Evolutionary conservation across 2,329 filamentous ascomycete genomes (phyloP), one percentile per base, ranked within the genome.

Genomic region (Emergomyces pasteurianus): DNA sequence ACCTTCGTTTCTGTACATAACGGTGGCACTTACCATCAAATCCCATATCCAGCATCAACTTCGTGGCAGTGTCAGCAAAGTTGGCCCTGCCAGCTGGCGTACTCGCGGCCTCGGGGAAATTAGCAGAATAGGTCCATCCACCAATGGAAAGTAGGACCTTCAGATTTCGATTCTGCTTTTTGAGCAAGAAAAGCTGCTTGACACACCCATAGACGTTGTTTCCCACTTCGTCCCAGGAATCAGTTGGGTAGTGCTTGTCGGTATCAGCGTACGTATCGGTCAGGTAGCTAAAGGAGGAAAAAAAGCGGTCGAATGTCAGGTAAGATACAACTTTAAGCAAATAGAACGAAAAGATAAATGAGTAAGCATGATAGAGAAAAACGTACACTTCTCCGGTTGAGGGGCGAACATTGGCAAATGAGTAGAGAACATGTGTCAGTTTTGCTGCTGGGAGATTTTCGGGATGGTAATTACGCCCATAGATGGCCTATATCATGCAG

Each of bases 381-480:
- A 65, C 70, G 65, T 79, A 88, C 77, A 92, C 89, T 77, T 94
- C 89, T 58, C 91, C 91, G 49, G 81, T 84, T 3, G 92, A 89
- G 2, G 86, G 82, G 1, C 85, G 83, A 61, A 95, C 84, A 72
- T 96, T 94, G 69, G 89, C 91, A 75, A 96, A 96, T 10, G 91
- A 81, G 67, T 95, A 96, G n/a, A 96, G 83, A 8, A 96, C 75
- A 70, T 96, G 92, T 0, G 91, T 96, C 40, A 96, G 81, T 63
- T 90, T 88, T 59, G 91, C 83, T 2, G 82, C 86, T 0, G 89
- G 89, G 1, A 96, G 81, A 70, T 94, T 85, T 70, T 94, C 88
- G 0, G 91, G 90, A 16, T 85, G 81, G 71, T 94, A 88, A 69
- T 92, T 88, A 62, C 91, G 85, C 49, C 80, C 89, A 73, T 96